Evolutionary conservation across 768 basidiomycete species (phyloP), one percentile per base, ranked within the genome.

Genomic region (Boletus insuetus): DNA sequence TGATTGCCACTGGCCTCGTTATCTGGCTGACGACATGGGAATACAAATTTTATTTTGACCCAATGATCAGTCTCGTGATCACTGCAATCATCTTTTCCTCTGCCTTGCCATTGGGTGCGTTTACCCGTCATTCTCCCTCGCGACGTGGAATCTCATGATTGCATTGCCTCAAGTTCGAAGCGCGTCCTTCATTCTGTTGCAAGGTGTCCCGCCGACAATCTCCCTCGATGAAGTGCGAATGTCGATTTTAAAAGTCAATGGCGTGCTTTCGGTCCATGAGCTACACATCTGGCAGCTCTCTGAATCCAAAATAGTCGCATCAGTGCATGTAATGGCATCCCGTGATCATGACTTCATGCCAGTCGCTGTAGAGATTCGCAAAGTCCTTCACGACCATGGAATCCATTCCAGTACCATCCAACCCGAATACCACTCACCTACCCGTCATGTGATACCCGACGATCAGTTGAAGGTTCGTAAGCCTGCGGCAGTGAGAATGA

Each of bases 251-350:
- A 75, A 75, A 4, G 89, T 98, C 24, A 80, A 88, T 4, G 96
- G 97, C 46, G 97, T 90, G 24, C 71, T 82, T 53, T 84, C 84
- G 14, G 76, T 98, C 29, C 97, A 98, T 64, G 93, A 98, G 67
- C 79, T 99, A 26, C 97, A 99, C 73, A 84, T 98, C 50, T 99
- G 97, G 97, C 94, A 96, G 65, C 82, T 99, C 46, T 95, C 93
- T 11, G 97, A 99, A 73, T 85, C 82, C 53, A 98, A 97, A 69
- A 85, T 94, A 51, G 89, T 99, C 41, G 95, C 95, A 11, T 95
- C 91, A 2, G 96, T 99, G 24, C 97, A 99, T 72, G 92, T 99
- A 46, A 82, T 91, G 62, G 85, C 94, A 9, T 85, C 85, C 38
- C 80, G 86, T 46, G 82, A 83, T 20, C 80, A 84, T 53, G 94